phyloP scores from a whole-genome alignment of 495 filamentous ascomycete genomes.

The Polyplosphaeria fusca region DNA sequence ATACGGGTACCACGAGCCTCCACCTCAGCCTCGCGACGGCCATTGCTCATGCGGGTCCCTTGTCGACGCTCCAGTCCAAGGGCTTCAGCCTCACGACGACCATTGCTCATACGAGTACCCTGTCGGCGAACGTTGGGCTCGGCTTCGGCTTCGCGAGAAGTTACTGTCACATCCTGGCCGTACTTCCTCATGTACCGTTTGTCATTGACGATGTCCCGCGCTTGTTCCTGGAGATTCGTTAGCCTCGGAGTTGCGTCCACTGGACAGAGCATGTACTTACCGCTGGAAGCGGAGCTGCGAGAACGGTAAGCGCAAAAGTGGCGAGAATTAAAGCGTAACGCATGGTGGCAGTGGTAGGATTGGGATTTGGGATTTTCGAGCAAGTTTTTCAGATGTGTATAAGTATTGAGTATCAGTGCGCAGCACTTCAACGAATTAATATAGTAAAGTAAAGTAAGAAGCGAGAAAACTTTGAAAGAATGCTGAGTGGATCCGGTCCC shows the following conservation, averaged over 20 bases:
- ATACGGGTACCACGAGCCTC: not conserved
- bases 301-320: not conserved
- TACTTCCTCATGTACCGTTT: slow-evolving; percentile 1
- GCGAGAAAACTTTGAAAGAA: not conserved
- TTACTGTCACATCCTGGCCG: not conserved
- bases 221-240: slow-evolving; percentile 1
- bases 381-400: not conserved
- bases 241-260: too few species aligned
- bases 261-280: not conserved
- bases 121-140: not conserved
- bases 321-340: not conserved
- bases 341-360: not conserved
- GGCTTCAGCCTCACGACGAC: slow-evolving; percentile 1
- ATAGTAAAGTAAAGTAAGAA: not conserved
- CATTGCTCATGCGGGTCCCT: not conserved
- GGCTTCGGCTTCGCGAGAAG: not conserved
- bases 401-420: not conserved
- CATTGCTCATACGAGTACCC: not conserved
- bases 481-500: slow-evolving; percentile 4
- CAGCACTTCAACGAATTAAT: slow-evolving; percentile 1
- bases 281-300: not conserved
- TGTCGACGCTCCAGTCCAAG: too few species aligned
- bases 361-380: not conserved
- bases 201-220: not conserved
- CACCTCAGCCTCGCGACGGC: not conserved